Evolutionary conservation across 1,284 basidiomycete genomes (phyloP), one percentile per base, ranked within the genome.

Genomic region (Grifola frondosa): DNA sequence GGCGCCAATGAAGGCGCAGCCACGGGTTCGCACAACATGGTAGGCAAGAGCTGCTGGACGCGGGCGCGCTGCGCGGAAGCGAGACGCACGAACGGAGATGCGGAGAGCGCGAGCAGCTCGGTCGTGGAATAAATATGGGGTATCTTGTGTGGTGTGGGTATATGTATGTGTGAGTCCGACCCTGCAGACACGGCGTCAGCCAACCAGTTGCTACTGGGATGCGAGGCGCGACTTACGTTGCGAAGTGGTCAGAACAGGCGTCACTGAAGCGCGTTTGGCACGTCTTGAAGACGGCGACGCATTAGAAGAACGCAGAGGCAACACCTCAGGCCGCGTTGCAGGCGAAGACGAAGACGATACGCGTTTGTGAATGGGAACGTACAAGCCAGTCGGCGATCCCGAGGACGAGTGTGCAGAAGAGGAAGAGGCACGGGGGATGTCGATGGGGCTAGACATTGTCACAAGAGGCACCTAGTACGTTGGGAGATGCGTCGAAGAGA

Each of bases 381-480:
- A 61, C 39, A 58, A 32, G 9, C 50, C 51, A 15, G 44, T 40
- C 28, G 45, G 23, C 28, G 40, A 44, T 20, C 43, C 33, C 12
- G 53, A 47, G 30, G 52, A 35, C 15, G 53, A 48, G 45, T 30
- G 38, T n/a, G 52, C 23, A 12, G 25, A 25, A 19, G 46, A 12
- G 33, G 41, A 20, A 39, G 45, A 30, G 32, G 38, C 10, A 36
- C 38, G 41, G 31, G 54, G 42, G 52, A 62, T 53, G 30, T 55
- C 50, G 36, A 61, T 54, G 15, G 60, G 58, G 56, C 54, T 58
- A 48, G 59, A 61, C 60, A 62, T 62, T 33, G 42, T 37, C 41
- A 42, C 29, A 34, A 38, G 15, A 9, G 39, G n/a, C n/a, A n/a
- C n/a, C n/a, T n/a, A n/a, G n/a, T n/a, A n/a, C n/a, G n/a, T n/a